Conservation (phyloP, 768 basidiomycete species). For the Atractiella rhizophila region DNA sequence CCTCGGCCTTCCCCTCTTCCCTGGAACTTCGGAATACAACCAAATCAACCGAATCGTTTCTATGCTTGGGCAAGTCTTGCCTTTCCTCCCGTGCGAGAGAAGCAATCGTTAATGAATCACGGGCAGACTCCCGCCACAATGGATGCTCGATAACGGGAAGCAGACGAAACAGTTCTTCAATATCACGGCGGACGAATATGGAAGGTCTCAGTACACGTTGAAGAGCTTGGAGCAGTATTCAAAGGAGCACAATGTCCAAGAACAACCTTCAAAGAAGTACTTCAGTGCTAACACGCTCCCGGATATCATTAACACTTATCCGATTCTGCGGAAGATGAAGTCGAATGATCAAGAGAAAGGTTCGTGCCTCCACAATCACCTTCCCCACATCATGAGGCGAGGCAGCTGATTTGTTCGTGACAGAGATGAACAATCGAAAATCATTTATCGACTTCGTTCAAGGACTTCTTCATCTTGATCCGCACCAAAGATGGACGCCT, state of each 20-base stretch:
- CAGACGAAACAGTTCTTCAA: conserved; percentile 88
- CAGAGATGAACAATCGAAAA: conserved; percentile 77
- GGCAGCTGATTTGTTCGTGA: neutral
- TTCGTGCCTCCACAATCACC: conserved; percentile 1
- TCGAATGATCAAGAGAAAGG: conserved; percentile 37
- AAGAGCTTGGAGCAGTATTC: conserved; percentile 90
- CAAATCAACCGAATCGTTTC: conserved; percentile 89
- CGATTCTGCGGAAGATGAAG: conserved; percentile 57
- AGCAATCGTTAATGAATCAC: neutral
- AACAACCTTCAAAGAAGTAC: conserved; percentile 97
- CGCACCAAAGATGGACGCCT: conserved; percentile 85
- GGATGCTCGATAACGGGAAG: conserved; percentile 90
- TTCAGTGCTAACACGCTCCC: conserved; percentile 82
- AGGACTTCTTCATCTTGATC: conserved; percentile 78
- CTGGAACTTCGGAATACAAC: conserved; percentile 97
- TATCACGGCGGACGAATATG: conserved; percentile 40
- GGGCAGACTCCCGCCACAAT: conserved; percentile 54
- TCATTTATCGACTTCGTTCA: conserved; percentile 96
- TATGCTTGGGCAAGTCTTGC: conserved; percentile 74
- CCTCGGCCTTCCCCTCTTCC: conserved; percentile 82
- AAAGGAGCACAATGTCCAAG: conserved; percentile 75
- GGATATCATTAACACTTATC: conserved; percentile 85
- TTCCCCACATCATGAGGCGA: neutral
- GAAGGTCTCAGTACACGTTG: conserved; percentile 48
- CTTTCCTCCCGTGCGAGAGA: no score